phyloP scores from a whole-genome alignment of 306 rosid genomes.

The Sindora glabra region DNA sequence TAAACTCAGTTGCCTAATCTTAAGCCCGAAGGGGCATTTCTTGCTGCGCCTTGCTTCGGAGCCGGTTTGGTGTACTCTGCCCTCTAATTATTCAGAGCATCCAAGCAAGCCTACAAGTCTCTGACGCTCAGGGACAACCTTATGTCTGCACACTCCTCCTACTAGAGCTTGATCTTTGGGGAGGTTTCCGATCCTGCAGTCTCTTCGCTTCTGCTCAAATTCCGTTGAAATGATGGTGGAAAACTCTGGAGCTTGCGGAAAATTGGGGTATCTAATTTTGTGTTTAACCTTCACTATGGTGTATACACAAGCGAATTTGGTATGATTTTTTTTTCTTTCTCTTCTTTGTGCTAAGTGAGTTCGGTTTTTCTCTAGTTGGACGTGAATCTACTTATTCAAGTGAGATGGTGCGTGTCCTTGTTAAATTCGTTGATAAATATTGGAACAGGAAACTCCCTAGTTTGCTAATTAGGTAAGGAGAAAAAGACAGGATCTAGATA shows the following conservation, averaged over 20 bases:
- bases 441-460: background rate
- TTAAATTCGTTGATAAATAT: background rate
- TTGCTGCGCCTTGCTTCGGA: too few species aligned
- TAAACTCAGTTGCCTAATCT: too few species aligned
- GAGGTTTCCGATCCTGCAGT: conserved; percentile 15
- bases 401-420: background rate
- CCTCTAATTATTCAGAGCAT: background rate
- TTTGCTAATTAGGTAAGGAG: background rate
- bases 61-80: too few species aligned
- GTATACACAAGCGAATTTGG: background rate
- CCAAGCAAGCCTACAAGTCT: background rate
- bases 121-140: too few species aligned
- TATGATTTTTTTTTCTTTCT: background rate
- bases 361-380: background rate
- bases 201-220: background rate
- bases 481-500: background rate
- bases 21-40: too few species aligned
- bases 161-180: background rate
- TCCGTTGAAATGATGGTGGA: conserved; percentile 19
- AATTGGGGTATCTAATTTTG: conserved; percentile 40
- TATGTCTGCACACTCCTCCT: too few species aligned
- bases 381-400: background rate
- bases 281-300: background rate
- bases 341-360: background rate
- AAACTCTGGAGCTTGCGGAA: conserved; percentile 27